Evolutionary conservation across 2,329 filamentous ascomycete genomes (phyloP), one percentile per base, ranked within the genome.

Genomic region (Colletotrichum sp.): DNA sequence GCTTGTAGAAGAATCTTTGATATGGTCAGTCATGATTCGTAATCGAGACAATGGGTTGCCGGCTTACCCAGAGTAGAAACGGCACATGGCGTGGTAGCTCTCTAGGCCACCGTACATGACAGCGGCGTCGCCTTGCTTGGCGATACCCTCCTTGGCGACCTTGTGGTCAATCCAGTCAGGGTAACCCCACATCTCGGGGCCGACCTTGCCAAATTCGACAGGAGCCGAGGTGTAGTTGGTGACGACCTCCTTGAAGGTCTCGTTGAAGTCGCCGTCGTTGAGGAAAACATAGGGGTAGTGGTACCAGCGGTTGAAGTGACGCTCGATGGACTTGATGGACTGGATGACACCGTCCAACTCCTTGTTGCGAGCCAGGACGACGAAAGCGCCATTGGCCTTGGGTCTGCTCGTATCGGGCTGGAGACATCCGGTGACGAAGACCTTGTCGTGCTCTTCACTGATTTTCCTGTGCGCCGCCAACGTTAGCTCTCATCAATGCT

Each of bases 81-180:
- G 93, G 85, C 97, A 99, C 97, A 99, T 99, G 86, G 98, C 94
- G 82, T 99, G 97, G 84, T 99, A 99, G 86, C 96, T 98, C 85
- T 99, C 97, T 90, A 99, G 94, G 63, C 97, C 97, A 84, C 97
- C 97, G 84, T 99, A 99, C 97, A 99, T 99, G 88, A 99, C 98
- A 63, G 97, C 97, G 67, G 93, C 93, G 85, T 99, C 97, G 79
- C 97, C 97, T 85, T 99, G 97, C 87, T 98, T 98, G 70, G 95
- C 93, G 82, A 99, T 98, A 76, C 96, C 96, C 85, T 99, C 97
- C 86, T 96, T 96, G 79, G 96, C 96, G 69, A 98, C 95, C 84
- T 97, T 96, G 80, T 93, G 92, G 83, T 99, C 96, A 68, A 97
- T 95, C 97, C 97, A 99, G 81, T 98, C 96, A 8, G 97, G 97